A percentile compares a stretch with the other conserved stretches of the same genome.
phyloP scores from a whole-genome alignment of 2,329 filamentous ascomycete species.

The Trichoderma sp. region DNA sequence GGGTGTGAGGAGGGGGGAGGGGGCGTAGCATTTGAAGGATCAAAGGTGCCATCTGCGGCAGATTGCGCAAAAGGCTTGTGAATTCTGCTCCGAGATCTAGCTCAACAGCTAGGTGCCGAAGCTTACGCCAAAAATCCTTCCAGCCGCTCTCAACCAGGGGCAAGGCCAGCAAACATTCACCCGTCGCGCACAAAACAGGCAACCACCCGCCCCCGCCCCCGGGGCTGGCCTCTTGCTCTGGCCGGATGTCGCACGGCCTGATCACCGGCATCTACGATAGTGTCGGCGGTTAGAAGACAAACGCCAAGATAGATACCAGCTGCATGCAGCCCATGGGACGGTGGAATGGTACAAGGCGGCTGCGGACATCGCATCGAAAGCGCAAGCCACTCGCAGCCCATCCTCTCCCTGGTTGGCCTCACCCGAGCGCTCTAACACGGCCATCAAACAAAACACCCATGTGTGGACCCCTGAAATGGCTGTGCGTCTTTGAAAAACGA shows the following conservation, averaged over 20 bases:
- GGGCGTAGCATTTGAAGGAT: background rate
- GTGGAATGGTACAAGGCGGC: background rate
- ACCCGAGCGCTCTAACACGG: no score
- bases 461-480: background rate
- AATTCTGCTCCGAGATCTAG: constrained; percentile 7
- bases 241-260: background rate
- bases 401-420: background rate
- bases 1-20: background rate
- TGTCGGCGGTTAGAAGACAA: background rate
- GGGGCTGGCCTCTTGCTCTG: background rate
- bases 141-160: background rate
- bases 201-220: background rate
- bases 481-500: background rate
- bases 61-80: background rate
- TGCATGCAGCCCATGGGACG: background rate
- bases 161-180: background rate
- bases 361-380: constrained; percentile 5
- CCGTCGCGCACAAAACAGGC: no score
- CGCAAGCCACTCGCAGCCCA: background rate
- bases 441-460: background rate
- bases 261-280: background rate
- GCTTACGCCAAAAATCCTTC: background rate
- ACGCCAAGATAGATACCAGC: background rate
- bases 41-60: background rate
- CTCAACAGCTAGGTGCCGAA: background rate